phyloP scores from a whole-genome alignment of 2,329 filamentous ascomycete genomes.

The Phaeosphaeriaceae sp. region DNA sequence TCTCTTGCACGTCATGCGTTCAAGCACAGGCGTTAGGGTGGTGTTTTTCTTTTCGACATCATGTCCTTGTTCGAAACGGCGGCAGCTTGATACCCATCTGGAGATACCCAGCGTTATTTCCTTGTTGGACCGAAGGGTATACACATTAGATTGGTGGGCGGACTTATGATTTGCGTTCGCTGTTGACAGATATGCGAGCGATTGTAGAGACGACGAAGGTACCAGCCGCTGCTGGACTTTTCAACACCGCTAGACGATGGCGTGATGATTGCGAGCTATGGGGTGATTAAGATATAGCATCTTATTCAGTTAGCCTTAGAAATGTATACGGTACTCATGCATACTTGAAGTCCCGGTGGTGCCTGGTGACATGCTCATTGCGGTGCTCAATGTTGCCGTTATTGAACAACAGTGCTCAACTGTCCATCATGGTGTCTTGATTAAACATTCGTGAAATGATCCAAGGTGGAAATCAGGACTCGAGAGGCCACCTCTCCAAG shows the following conservation, averaged over 20 bases:
- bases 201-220: background rate
- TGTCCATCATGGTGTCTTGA: background rate
- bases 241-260: conserved; percentile 1
- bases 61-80: conserved; percentile 6
- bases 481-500: background rate
- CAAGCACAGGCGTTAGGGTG: conserved; percentile 22
- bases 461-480: background rate
- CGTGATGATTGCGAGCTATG: conserved; percentile 5
- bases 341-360: background rate
- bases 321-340: background rate
- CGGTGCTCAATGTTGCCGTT: background rate
- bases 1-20: conserved; percentile 13
- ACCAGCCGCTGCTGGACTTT: background rate
- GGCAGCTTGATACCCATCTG: conserved; percentile 30
- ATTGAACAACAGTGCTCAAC: background rate
- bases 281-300: background rate
- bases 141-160: conserved; percentile 11
- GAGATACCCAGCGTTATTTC: conserved; percentile 32
- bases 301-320: background rate
- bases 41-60: background rate
- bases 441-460: background rate
- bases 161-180: background rate
- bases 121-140: conserved; percentile 9
- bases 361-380: background rate
- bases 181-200: background rate